A percentile compares a stretch with the other conserved stretches of the same genome.
phyloP scores from a whole-genome alignment of 352 stramenopile species.

The Pythium vanterpoolii region DNA sequence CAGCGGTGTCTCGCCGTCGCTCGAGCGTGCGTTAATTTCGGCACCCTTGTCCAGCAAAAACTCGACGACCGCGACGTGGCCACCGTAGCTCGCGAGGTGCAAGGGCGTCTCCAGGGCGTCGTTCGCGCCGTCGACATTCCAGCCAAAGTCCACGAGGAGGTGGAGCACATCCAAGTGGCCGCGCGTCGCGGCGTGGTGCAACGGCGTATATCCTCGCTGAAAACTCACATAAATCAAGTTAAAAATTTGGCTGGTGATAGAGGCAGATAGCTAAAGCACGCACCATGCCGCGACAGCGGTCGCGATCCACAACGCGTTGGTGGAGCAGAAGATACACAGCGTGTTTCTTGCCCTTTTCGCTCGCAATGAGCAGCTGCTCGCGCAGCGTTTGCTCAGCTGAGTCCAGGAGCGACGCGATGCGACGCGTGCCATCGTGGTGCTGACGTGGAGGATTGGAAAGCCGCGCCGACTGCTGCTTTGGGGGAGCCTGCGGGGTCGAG shows the following conservation, averaged over 20 bases:
- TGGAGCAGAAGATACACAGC: conserved; percentile 68
- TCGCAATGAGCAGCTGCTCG: conserved; percentile 64
- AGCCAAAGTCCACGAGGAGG: conserved; percentile 64
- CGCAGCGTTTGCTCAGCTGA: conserved; percentile 38
- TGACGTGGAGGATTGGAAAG: neutral
- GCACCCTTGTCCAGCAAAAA: conserved; percentile 61
- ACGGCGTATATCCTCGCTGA: conserved; percentile 56
- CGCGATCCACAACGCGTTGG: conserved; percentile 44
- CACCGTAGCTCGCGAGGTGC: conserved; percentile 62
- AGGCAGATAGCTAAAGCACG: neutral
- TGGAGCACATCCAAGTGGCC: conserved; percentile 66
- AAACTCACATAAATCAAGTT: conserved; percentile 3
- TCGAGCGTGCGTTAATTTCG: conserved; percentile 44
- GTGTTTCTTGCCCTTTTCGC: conserved; percentile 66
- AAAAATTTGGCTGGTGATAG: neutral
- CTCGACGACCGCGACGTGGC: conserved; percentile 51
- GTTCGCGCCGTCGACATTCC: conserved; percentile 41
- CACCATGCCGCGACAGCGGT: conserved; percentile 64
- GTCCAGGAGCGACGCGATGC: conserved; percentile 38
- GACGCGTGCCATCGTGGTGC: conserved; percentile 24
- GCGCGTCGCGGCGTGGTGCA: conserved; percentile 66
- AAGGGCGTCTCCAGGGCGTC: conserved; percentile 61
- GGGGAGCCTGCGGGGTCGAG: neutral
- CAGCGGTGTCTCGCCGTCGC: conserved; percentile 59
- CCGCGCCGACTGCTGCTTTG: neutral